Evolutionary conservation across 1,284 basidiomycete species (phyloP), one percentile per base, ranked within the genome.

Genomic region (Puccinia coronata): DNA sequence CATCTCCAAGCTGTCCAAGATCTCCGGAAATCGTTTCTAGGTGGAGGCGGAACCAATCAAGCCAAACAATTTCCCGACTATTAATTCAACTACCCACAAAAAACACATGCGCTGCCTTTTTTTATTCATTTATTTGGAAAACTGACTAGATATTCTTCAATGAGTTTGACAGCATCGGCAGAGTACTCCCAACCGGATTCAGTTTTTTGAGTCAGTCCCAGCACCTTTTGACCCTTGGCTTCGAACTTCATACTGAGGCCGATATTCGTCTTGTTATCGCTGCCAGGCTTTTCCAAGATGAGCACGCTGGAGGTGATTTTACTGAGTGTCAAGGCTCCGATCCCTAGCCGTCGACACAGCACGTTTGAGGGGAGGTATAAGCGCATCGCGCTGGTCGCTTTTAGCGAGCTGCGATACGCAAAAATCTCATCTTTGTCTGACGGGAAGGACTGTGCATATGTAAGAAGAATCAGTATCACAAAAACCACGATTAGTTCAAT

Each of bases 171-270:
- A 0, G 96, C 92, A 85, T 92, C 92, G 83, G 95, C 91, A 83
- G 94, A 97, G 86, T 92, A 99, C 86, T 99, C 96, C 97, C 97
- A 99, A 61, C 91, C 90, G 23, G 90, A 88, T 20, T 91, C 91
- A 41, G 92, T 90, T 87, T 96, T 96, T 83, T 91, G 90, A 36
- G 95, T 93, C 86, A 97, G 98, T 82, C 94, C 94, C 51, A 98
- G 89, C 1, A 99, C 97, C 87, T 99, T 99, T 84, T 96, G 87
- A n/a, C 92, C 90, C 87, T 97, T 98, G 31, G 91, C 93, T 86
- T 99, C 97, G 83, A 98, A 99, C 87, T 99, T 99, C 84, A 99
- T 90, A 85, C 93, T 93, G 31, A 99, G 89, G 4, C 97, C 97
- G 43, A 99, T 88, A 86, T 99, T 98, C 82, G 89, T 90, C 88